Conservation (phyloP, 2,329 filamentous ascomycete species). For the Colletotrichum siamense region DNA sequence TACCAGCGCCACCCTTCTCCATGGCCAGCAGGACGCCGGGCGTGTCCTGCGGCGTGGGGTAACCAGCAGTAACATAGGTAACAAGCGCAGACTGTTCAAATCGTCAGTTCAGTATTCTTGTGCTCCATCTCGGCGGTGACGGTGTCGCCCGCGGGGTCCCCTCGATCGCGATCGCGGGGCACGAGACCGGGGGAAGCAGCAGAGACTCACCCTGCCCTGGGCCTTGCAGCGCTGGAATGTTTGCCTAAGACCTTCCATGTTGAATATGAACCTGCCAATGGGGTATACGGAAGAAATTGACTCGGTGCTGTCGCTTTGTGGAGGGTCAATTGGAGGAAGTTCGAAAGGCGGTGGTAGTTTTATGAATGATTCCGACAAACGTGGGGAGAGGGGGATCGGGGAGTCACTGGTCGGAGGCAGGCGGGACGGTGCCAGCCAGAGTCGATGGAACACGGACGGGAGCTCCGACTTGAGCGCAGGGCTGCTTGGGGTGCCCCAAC, state of each 20-base stretch:
- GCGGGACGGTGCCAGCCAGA: neutral
- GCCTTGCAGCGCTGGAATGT: constrained; percentile 67
- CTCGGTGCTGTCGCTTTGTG: neutral
- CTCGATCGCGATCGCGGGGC: constrained; percentile 29
- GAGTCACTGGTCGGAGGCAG: neutral
- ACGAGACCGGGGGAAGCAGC: constrained; percentile 5
- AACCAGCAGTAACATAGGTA: constrained; percentile 96
- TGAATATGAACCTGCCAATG: constrained; percentile 25
- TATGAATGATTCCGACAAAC: constrained; percentile 3
- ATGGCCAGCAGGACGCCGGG: constrained; percentile 85
- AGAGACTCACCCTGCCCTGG: constrained; percentile 57
- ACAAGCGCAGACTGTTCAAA: constrained; percentile 76
- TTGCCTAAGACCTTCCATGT: constrained; percentile 63
- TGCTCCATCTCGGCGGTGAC: neutral
- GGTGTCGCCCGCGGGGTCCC: neutral
- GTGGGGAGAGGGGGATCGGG: neutral
- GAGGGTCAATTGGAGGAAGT: neutral
- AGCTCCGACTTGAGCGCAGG: neutral
- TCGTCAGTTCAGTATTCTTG: neutral
- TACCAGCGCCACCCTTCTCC: constrained; percentile 91
- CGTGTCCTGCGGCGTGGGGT: constrained; percentile 81
- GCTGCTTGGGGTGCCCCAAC: neutral
- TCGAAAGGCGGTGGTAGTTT: constrained; percentile 4
- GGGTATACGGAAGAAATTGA: neutral
- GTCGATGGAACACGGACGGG: neutral